A percentile compares a stretch with the other conserved stretches of the same genome.
Conservation (phyloP, 2,329 filamentous ascomycete genomes). For the Microcyclosporella mali region DNA sequence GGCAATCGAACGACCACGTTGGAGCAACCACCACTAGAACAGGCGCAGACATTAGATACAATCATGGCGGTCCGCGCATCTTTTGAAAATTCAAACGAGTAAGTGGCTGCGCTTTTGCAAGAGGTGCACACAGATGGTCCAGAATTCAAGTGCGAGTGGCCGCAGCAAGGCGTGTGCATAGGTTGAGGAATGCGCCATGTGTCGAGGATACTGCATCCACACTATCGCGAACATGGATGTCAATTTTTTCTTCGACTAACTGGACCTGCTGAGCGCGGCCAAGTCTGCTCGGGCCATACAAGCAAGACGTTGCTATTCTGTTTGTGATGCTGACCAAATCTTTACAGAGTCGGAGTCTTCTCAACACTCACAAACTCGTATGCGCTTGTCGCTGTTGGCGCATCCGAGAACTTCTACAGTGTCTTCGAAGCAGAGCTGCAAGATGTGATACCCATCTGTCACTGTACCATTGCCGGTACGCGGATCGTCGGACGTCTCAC, state of each 20-base stretch:
- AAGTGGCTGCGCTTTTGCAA: constrained; percentile 38
- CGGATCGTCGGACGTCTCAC: constrained; percentile 94
- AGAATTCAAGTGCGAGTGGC: too few relatives aligned
- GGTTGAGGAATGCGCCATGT: too few relatives aligned
- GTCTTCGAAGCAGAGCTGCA: constrained; percentile 97
- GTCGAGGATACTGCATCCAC: too few relatives aligned
- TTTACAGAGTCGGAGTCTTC: constrained; percentile 83
- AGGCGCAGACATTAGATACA: constrained; percentile 11
- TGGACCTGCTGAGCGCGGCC: too few relatives aligned
- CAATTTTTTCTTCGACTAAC: too few relatives aligned
- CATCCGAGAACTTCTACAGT: constrained; percentile 98
- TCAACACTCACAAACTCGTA: constrained; percentile 95
- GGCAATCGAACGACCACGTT: constrained; percentile 6
- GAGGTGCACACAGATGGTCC: too few relatives aligned
- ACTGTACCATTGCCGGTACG: constrained; percentile 92
- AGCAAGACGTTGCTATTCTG: too few relatives aligned
- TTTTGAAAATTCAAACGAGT: constrained; percentile 92
- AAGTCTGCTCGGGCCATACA: too few relatives aligned
- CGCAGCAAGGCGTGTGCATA: too few relatives aligned
- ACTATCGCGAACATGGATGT: too few relatives aligned
- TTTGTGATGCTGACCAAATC: constrained; percentile 1
- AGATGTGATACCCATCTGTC: constrained; percentile 94
- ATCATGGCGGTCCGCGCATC: constrained; percentile 52
- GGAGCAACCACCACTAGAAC: constrained; percentile 7
- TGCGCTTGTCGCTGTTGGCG: constrained; percentile 86